phyloP scores from a whole-genome alignment of 805 yeast species.

The Wickerhamiella dianesei region DNA sequence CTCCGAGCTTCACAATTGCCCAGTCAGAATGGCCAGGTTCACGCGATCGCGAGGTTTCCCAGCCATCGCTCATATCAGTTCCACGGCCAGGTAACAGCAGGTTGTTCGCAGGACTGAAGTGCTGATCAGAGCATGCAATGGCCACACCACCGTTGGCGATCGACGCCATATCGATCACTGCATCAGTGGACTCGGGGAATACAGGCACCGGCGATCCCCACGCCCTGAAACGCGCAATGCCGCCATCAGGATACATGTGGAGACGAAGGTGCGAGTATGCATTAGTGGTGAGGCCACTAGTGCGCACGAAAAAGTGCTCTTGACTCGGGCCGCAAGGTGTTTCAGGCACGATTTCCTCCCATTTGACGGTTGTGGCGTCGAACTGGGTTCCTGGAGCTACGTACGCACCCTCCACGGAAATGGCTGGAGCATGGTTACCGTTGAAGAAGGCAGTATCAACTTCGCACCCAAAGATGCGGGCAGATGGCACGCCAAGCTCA shows the following conservation, averaged over 20 bases:
- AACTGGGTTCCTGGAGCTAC: conserved; percentile 20
- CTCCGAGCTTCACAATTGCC: conserved; percentile 75
- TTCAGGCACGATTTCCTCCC: conserved; percentile 62
- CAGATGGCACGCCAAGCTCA: conserved; percentile 71
- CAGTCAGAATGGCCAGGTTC: conserved; percentile 77
- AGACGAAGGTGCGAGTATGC: conserved; percentile 69
- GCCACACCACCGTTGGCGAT: conserved; percentile 85
- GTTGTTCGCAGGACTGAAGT: conserved; percentile 86
- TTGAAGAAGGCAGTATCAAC: conserved; percentile 87
- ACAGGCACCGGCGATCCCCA: conserved; percentile 77
- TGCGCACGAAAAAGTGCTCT: conserved; percentile 66
- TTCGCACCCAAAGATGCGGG: conserved; percentile 69
- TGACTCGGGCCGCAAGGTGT: conserved; percentile 82
- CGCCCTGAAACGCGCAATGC: conserved; percentile 85
- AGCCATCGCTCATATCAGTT: conserved; percentile 92
- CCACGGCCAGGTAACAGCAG: conserved; percentile 88
- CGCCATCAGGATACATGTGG: conserved; percentile 96
- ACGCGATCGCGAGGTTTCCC: conserved; percentile 93
- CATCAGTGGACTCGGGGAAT: conserved; percentile 34
- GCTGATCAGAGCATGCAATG: conserved; percentile 74
- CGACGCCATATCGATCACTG: conserved; percentile 59
- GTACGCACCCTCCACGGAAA: conserved; percentile 63
- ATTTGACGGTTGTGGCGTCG: conserved; percentile 26
- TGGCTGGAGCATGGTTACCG: conserved; percentile 89
- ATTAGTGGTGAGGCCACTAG: conserved; percentile 37